Percentiles rank a stretch among this genome's conserved stretches.
Conservation (phyloP, 139 green algal genomes). For the Mesotaenium endlicherianum region DNA sequence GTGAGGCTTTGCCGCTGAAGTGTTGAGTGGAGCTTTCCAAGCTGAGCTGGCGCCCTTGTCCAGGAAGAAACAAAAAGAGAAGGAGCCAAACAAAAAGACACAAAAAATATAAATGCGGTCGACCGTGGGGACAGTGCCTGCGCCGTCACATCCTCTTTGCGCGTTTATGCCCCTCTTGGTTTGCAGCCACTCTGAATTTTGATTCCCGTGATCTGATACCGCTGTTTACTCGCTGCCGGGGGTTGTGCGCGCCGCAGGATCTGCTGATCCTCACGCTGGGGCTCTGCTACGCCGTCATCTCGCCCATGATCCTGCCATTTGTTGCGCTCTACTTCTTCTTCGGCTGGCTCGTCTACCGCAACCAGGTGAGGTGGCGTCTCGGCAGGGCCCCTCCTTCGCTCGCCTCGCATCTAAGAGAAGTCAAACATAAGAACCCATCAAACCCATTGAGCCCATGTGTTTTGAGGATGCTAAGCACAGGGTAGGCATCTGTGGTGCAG, state of each 20-base stretch:
- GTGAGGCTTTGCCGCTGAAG: no score
- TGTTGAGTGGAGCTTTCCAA: no score
- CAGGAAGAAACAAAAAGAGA: no score
- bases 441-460: background rate
- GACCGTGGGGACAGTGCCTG: no score
- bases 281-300: conserved; percentile 41
- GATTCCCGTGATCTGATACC: no score
- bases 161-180: no score
- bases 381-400: background rate
- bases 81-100: no score
- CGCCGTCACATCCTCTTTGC: no score
- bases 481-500: background rate
- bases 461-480: background rate
- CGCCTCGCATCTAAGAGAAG: background rate
- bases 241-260: conserved; percentile 12
- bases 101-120: no score
- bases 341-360: conserved; percentile 20
- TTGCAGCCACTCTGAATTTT: no score
- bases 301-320: conserved; percentile 42
- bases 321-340: conserved; percentile 30
- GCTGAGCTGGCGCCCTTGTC: no score
- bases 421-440: background rate
- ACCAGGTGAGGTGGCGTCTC: conserved; percentile 23
- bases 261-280: conserved; percentile 32
- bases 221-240: background rate